These are phyloP conservation scores for Eucalyptus rudis DNA, from an alignment of 345 rosid genomes.

Conservation along the genomic window DNA sequence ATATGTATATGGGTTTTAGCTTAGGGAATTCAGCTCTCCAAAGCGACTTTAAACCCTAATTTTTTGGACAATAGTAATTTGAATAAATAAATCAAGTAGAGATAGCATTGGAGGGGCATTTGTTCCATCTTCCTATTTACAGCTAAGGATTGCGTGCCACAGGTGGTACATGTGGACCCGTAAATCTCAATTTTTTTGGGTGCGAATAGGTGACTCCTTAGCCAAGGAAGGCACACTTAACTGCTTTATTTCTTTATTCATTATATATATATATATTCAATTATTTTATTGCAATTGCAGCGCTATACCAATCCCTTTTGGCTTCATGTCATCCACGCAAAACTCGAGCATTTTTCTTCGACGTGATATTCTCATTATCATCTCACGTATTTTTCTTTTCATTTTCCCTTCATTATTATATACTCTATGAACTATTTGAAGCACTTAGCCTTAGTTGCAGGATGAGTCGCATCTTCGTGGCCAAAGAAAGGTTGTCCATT, in stretches of 20 bases:
- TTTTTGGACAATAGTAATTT: not conserved
- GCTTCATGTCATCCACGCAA: not conserved
- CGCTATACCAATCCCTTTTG: not conserved
- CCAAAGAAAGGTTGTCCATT: not conserved
- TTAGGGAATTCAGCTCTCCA: not conserved
- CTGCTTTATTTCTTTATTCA: not conserved
- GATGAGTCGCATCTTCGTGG: not conserved
- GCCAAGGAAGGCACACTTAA: not conserved
- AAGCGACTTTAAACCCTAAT: not conserved
- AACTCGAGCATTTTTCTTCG: not conserved
- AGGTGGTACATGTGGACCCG: not conserved
- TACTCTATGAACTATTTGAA: not conserved
- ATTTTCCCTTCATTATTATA: not conserved
- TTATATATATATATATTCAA: too few relatives aligned
- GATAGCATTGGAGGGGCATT: not conserved
- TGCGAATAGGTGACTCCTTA: not conserved
- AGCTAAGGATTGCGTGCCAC: conserved; percentile 1
- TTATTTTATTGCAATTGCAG: not conserved
- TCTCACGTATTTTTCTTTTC: not conserved
- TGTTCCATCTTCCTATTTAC: not conserved
- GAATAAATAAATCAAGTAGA: not conserved
- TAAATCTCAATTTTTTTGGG: not conserved
- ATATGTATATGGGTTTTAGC: not conserved
- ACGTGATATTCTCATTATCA: not conserved
- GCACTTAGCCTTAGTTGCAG: not conserved